Base-by-base conservation (phyloP, 163 green algal species). In the Chlorella variabilis region DNA sequence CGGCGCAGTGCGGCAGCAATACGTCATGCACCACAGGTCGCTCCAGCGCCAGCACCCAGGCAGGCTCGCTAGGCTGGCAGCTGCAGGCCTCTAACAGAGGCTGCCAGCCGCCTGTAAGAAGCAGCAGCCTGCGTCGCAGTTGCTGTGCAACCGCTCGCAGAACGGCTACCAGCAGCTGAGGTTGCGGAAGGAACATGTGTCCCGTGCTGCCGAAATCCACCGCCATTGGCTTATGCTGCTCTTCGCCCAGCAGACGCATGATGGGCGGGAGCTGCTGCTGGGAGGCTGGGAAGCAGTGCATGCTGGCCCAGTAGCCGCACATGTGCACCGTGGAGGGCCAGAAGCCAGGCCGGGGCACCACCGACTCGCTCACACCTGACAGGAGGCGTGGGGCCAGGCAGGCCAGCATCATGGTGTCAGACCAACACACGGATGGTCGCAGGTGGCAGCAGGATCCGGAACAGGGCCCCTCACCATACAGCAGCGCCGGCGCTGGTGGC, bases 1-100 rank as follows among this genome's bases (percentile, higher is more conserved):
- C 90, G 5, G 51, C 79, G 80, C 91, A 96, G 34, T 87, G 93
- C 34, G 87, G 89, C 20, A 98, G 93, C 74, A 98, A 88, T 87
- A 86, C 93, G 77, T 92, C 88, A 80, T 98, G 94, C 0, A 70
- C 20, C 21, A 87, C 79, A 7, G 81, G 65, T 20, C 58, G 45
- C 4, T 33, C 21, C 34, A 81, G 13, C 56, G 80, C 29, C 29
- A 82, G 17, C n/a, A 84, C 61, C 65, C 71, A 77, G 69, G 79
- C 80, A 85, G 39, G 77, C 18, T 13, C 36, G 11, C 39, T 33
- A 5, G 34, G 38, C 27, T 13, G 11, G 38, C n/a, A 31, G 38
- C 38, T 36, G 31, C 75, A 81, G 7, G 75, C 75, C 18, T 81
- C n/a, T 20, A 81, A 3, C 29, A 81, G 59, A 2, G 75, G 75